phyloP scores from a whole-genome alignment of 805 yeast species.

The Ogataea wickerhamii region DNA sequence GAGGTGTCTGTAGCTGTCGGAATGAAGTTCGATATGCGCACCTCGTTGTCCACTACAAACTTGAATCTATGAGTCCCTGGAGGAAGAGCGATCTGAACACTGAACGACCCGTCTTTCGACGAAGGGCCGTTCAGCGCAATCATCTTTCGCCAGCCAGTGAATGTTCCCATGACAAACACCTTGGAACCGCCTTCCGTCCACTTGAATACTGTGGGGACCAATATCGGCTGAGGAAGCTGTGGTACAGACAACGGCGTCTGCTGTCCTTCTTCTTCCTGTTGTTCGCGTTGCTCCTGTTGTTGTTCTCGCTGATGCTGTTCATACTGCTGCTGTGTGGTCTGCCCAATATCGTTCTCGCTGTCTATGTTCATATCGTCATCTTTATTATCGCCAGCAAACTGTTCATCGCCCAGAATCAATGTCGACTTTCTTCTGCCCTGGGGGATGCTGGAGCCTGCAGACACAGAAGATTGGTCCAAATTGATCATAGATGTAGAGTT shows the following conservation, averaged over 20 bases:
- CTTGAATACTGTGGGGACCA: slow-evolving; percentile 60
- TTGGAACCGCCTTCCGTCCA: slow-evolving; percentile 97
- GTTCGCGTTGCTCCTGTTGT: slow-evolving; percentile 14
- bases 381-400: slow-evolving; percentile 50
- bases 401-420: slow-evolving; percentile 65
- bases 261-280: slow-evolving; percentile 8
- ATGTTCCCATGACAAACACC: slow-evolving; percentile 95
- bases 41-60: slow-evolving; percentile 90
- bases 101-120: slow-evolving; percentile 49
- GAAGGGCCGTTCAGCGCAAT: slow-evolving; percentile 66
- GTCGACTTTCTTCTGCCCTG: slow-evolving; percentile 61
- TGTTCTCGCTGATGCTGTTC: no score
- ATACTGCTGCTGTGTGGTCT: slow-evolving; percentile 12
- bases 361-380: slow-evolving; percentile 30
- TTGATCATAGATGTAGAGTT: not conserved
- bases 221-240: slow-evolving; percentile 22
- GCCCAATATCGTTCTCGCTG: slow-evolving; percentile 27
- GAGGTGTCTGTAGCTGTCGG: slow-evolving; percentile 98
- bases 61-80: slow-evolving; percentile 91
- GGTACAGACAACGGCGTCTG: slow-evolving; percentile 3
- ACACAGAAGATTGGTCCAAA: slow-evolving; percentile 1
- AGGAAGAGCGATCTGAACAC: slow-evolving; percentile 73
- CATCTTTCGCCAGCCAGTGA: slow-evolving; percentile 98
- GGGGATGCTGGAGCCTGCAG: slow-evolving; percentile 2
- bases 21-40: slow-evolving; percentile 78